phyloP scores from a whole-genome alignment of 352 stramenopile genomes.

The Pythium brachiatum region DNA sequence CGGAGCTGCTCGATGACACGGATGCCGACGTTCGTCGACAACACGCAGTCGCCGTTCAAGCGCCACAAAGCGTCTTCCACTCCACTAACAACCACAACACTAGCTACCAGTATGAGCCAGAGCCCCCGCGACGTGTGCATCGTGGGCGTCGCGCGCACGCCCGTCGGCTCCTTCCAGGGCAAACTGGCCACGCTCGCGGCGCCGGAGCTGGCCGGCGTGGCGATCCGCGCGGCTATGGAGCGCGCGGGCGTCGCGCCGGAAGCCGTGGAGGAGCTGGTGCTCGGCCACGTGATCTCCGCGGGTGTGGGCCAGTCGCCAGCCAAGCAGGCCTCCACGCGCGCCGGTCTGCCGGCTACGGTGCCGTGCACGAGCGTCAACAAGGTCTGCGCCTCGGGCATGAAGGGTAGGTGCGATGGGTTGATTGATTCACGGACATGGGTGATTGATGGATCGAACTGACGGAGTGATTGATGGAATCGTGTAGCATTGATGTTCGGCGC shows the following conservation, averaged over 20 bases:
- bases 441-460: not conserved
- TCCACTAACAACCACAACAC: constrained; percentile 19
- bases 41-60: constrained; percentile 4
- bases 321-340: constrained; percentile 85
- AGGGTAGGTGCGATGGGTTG: constrained; percentile 36
- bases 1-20: not conserved
- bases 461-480: not conserved
- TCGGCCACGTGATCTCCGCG: constrained; percentile 94
- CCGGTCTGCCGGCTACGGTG: constrained; percentile 69
- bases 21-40: constrained; percentile 12
- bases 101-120: constrained; percentile 6
- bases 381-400: constrained; percentile 95
- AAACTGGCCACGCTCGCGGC: constrained; percentile 80
- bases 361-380: constrained; percentile 98
- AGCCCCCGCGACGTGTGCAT: constrained; percentile 84
- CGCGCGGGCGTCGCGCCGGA: constrained; percentile 42
- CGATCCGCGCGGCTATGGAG: constrained; percentile 63
- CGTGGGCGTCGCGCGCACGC: constrained; percentile 92
- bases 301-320: constrained; percentile 94
- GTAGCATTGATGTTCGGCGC: constrained; percentile 76
- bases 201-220: constrained; percentile 85
- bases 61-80: not conserved
- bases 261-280: constrained; percentile 91
- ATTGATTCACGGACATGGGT: not conserved
- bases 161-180: constrained; percentile 91